phyloP scores from a whole-genome alignment of 2,329 filamentous ascomycete genomes.

The Hypoxylon sp. region DNA sequence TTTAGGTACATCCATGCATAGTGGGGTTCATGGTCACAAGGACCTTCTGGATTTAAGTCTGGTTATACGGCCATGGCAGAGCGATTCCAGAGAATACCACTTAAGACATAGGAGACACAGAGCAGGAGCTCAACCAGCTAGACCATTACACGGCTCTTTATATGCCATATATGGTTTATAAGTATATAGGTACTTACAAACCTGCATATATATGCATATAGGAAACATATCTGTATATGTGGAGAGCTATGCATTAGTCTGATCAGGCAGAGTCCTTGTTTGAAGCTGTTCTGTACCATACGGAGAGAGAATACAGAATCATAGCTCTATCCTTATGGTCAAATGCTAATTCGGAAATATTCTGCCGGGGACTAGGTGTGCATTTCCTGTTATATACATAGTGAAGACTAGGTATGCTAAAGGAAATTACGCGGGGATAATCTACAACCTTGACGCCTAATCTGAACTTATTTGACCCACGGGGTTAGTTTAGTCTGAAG shows the following conservation, averaged over 20 bases:
- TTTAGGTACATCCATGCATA: not conserved
- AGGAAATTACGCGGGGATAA: constrained; percentile 18
- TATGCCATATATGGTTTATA: not conserved
- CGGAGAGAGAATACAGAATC: not conserved
- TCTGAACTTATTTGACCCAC: constrained; percentile 24
- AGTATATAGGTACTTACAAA: not conserved
- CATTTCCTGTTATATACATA: not conserved
- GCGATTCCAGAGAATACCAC: too few species aligned
- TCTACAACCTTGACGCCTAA: constrained; percentile 18
- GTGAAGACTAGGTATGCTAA: not conserved
- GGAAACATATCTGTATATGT: not conserved
- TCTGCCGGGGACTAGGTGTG: not conserved
- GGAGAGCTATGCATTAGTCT: not conserved
- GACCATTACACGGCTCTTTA: not conserved
- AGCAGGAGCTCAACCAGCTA: too few species aligned
- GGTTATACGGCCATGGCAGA: not conserved
- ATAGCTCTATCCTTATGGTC: not conserved
- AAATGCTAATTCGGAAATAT: not conserved
- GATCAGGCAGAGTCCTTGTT: not conserved
- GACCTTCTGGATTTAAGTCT: not conserved
- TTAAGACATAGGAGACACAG: too few species aligned
- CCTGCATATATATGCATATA: not conserved
- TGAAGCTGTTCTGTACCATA: not conserved
- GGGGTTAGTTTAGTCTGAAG: constrained; percentile 25
- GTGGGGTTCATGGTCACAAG: too few species aligned